These are phyloP conservation scores for Macrolepiota fuliginosa DNA, from an alignment of 768 basidiomycete species.

Conservation along the genomic window DNA sequence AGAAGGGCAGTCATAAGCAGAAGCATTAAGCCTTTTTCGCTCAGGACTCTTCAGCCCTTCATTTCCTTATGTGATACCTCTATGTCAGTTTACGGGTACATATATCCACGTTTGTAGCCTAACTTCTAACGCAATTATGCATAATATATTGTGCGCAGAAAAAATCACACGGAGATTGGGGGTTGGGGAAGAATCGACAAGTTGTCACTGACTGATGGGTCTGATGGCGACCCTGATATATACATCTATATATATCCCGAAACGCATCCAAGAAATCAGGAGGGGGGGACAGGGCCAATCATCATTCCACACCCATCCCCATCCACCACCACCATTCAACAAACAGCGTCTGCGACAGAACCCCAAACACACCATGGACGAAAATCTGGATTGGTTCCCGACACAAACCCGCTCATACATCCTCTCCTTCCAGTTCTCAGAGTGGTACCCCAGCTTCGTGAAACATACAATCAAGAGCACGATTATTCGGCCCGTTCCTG, in stretches of 20 bases:
- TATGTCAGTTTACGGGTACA: neutral
- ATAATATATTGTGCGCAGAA: neutral
- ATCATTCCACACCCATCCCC: constrained; percentile 8
- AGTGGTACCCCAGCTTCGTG: constrained; percentile 78
- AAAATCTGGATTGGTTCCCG: constrained; percentile 45
- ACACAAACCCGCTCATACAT: constrained; percentile 47
- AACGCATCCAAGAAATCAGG: constrained; percentile 8
- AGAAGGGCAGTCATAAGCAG: constrained; percentile 36
- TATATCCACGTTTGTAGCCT: neutral
- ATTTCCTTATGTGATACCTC: neutral
- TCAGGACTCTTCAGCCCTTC: neutral
- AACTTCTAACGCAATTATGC: neutral
- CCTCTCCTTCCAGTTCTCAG: constrained; percentile 76
- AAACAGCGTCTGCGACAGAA: neutral
- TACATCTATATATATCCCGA: constrained; percentile 11
- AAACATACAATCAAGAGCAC: constrained; percentile 67
- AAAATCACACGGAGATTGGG: neutral
- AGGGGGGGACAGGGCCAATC: constrained; percentile 1
- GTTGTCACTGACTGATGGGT: constrained; percentile 1
- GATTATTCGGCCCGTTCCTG: constrained; percentile 64
- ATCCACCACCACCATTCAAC: constrained; percentile 5
- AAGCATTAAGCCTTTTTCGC: constrained; percentile 26
- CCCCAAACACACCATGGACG: neutral
- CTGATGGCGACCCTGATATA: constrained; percentile 11
- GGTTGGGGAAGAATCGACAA: neutral